A percentile compares a stretch with the other conserved stretches of the same genome.
phyloP scores from a whole-genome alignment of 192 early-diverging fungal genomes.

The Coemansia sp. region DNA sequence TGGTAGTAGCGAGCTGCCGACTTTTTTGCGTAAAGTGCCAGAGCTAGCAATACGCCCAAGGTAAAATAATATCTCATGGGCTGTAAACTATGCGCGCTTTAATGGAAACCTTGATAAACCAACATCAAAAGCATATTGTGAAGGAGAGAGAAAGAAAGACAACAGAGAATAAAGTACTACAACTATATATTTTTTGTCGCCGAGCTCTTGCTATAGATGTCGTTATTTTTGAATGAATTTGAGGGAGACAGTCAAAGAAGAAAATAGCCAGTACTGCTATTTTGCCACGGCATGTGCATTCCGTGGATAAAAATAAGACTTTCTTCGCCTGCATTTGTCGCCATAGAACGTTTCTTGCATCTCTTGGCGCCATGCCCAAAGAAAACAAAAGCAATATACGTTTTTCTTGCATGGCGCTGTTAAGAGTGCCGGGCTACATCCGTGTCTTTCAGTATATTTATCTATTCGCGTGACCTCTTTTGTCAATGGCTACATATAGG shows the following conservation, averaged over 20 bases:
- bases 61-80: neutral
- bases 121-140: too few relatives aligned
- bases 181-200: neutral
- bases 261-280: neutral
- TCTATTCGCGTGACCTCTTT: neutral
- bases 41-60: neutral
- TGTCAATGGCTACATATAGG: neutral
- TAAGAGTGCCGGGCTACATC: neutral
- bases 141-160: neutral
- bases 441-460: neutral
- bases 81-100: neutral
- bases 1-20: conserved; percentile 11
- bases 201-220: neutral
- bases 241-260: too few relatives aligned
- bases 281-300: conserved; percentile 1
- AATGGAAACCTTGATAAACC: too few relatives aligned
- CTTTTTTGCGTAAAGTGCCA: neutral
- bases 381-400: neutral
- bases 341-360: neutral
- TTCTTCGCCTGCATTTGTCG: neutral
- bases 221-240: neutral
- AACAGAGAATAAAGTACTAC: neutral
- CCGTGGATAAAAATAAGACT: neutral
- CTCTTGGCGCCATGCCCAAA: neutral
- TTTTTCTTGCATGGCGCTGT: conserved; percentile 2